Conservation (phyloP, 352 stramenopile species). For the Phytophthora boehmeriae region DNA sequence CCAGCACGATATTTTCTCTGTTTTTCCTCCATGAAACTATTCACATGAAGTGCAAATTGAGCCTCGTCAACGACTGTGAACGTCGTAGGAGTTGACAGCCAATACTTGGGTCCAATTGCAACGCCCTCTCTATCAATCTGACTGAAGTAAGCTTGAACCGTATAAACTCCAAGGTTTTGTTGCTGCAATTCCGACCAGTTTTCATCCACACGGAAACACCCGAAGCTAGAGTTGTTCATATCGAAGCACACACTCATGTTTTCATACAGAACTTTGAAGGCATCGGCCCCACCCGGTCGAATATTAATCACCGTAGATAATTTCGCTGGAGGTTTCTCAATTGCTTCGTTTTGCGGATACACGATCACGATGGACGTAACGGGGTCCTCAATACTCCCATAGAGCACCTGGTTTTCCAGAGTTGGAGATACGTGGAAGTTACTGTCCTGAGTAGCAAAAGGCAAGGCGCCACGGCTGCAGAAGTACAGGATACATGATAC, state of each 20-base stretch:
- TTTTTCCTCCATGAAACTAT: neutral
- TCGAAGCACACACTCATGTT: slow-evolving; percentile 7
- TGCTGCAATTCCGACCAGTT: neutral
- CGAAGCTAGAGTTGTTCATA: neutral
- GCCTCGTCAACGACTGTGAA: neutral
- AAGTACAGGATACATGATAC: neutral
- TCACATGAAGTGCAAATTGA: neutral
- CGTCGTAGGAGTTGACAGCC: neutral
- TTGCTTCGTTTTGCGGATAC: slow-evolving; percentile 7
- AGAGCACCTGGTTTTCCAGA: neutral
- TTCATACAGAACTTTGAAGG: slow-evolving; percentile 2
- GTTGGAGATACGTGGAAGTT: neutral
- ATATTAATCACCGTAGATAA: slow-evolving; percentile 3
- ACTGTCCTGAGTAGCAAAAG: neutral
- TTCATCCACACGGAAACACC: neutral
- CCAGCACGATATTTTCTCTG: neutral
- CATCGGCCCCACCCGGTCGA: neutral
- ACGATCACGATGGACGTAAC: slow-evolving; percentile 4
- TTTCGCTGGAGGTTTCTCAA: slow-evolving; percentile 7
- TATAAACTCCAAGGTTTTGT: neutral
- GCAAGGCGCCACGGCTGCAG: neutral
- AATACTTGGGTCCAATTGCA: neutral
- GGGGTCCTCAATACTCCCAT: neutral
- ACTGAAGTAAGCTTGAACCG: neutral
- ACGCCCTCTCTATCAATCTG: neutral